Conservation (phyloP, 108 stramenopile species). For the Mediolabrus comicus region DNA sequence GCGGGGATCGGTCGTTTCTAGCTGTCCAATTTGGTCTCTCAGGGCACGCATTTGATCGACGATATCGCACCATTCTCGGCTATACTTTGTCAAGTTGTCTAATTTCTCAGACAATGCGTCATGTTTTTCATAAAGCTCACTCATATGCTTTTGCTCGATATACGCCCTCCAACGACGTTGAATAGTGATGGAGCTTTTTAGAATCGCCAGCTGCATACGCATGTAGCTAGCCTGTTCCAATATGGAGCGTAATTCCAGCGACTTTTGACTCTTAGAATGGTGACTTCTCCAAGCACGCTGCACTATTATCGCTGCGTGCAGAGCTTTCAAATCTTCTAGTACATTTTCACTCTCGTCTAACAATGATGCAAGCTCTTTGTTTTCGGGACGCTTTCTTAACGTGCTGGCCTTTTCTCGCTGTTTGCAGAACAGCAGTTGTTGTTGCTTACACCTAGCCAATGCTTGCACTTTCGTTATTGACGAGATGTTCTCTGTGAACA, state of each 20-base stretch:
- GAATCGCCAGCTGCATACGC: background rate
- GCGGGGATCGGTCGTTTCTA: constrained; percentile 1
- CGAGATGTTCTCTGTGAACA: background rate
- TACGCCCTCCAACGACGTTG: constrained; percentile 1
- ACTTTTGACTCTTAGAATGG: background rate
- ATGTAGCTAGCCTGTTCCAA: background rate
- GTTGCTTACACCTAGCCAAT: background rate
- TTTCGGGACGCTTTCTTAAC: background rate
- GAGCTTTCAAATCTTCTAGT: background rate
- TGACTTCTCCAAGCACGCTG: background rate
- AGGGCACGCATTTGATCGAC: background rate
- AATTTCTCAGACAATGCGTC: background rate
- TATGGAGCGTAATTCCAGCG: background rate
- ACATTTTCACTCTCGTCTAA: background rate
- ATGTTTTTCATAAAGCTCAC: background rate
- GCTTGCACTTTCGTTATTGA: background rate
- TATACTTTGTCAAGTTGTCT: constrained; percentile 8
- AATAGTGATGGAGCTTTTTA: background rate
- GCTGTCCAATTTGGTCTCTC: background rate
- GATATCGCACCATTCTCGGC: constrained; percentile 10
- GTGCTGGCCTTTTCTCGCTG: background rate
- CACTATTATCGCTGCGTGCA: background rate
- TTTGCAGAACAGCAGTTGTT: background rate
- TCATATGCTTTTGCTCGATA: background rate
- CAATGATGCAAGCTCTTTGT: background rate